Evolutionary conservation across 768 basidiomycete genomes (phyloP).

Genomic region (Heimioporus sp.): DNA sequence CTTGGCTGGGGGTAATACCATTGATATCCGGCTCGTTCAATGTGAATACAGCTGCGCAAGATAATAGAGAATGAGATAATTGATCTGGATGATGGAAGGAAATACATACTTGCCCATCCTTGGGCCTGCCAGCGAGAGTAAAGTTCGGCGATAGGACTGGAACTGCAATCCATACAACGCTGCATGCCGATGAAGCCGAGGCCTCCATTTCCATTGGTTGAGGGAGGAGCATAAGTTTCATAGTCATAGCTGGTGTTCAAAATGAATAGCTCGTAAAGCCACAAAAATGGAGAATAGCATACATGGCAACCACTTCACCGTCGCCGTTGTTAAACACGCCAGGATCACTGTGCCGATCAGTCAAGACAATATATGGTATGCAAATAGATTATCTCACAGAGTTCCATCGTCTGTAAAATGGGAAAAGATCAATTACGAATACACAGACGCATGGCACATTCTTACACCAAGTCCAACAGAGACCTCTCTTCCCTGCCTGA

Average conservation of each 20-base stretch:
- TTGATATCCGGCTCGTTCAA: conserved; percentile 38
- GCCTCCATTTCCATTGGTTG: conserved; percentile 35
- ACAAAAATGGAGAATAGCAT: neutral
- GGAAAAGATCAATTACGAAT: neutral
- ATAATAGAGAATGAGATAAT: neutral
- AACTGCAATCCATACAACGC: conserved; percentile 35
- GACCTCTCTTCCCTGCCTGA: conserved; percentile 38
- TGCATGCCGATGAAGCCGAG: conserved; percentile 41
- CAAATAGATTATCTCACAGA: conserved; percentile 22
- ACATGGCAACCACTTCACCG: conserved; percentile 36
- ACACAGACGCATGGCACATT: neutral
- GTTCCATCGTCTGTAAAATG: conserved; percentile 21
- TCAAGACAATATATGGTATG: neutral
- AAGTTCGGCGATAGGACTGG: conserved; percentile 34
- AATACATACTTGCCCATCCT: conserved; percentile 30
- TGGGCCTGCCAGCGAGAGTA: conserved; percentile 31
- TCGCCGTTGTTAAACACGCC: conserved; percentile 33
- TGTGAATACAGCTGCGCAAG: conserved; percentile 29
- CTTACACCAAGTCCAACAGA: conserved; percentile 37
- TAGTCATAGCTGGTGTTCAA: conserved; percentile 33
- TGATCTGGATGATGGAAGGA: neutral
- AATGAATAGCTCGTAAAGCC: neutral
- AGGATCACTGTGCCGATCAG: conserved; percentile 18
- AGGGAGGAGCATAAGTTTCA: conserved; percentile 34
- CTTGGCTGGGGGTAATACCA: conserved; percentile 27